Evolutionary conservation across 805 yeast genomes (phyloP).

Genomic region (Helenozyma rhizophorensis): DNA sequence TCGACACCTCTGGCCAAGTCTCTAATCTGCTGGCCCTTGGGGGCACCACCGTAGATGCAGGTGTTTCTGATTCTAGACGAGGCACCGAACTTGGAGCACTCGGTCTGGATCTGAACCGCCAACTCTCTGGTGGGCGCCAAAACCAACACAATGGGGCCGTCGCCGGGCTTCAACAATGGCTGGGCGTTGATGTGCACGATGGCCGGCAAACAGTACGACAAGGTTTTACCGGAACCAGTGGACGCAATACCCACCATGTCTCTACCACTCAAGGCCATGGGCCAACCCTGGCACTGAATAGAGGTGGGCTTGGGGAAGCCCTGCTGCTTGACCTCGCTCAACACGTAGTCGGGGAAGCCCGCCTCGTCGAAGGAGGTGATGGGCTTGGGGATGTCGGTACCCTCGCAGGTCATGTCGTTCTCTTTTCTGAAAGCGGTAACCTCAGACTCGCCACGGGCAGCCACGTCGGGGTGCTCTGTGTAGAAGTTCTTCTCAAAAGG

Average conservation of each 20-base stretch:
- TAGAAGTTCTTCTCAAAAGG: slow-evolving; percentile 94
- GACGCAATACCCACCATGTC: slow-evolving; percentile 99
- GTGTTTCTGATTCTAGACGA: slow-evolving; percentile 93
- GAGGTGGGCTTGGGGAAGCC: slow-evolving; percentile 95
- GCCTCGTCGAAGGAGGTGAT: slow-evolving; percentile 92
- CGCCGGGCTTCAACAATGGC: slow-evolving; percentile 88
- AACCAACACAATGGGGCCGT: slow-evolving; percentile 94
- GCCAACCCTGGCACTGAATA: slow-evolving; percentile 99
- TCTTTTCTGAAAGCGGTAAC: slow-evolving; percentile 71
- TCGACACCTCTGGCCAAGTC: slow-evolving; percentile 94
- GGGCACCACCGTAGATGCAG: slow-evolving; percentile 99
- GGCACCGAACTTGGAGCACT: slow-evolving; percentile 91
- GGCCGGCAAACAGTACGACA: slow-evolving; percentile 94
- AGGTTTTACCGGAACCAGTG: slow-evolving; percentile 98
- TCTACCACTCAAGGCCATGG: slow-evolving; percentile 98
- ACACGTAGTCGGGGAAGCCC: slow-evolving; percentile 93
- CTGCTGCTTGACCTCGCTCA: slow-evolving; percentile 81
- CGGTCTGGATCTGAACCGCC: slow-evolving; percentile 95
- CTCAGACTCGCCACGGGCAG: slow-evolving; percentile 70
- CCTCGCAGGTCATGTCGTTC: slow-evolving; percentile 80
- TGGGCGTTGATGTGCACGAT: slow-evolving; percentile 98
- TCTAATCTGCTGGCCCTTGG: slow-evolving; percentile 96
- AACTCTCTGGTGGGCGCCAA: slow-evolving; percentile 98
- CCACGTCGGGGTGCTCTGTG: slow-evolving; percentile 75
- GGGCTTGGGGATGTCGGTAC: slow-evolving; percentile 90